Evolutionary conservation across 1,284 basidiomycete species (phyloP).

Genomic region (Mrakiaceae sp.): DNA sequence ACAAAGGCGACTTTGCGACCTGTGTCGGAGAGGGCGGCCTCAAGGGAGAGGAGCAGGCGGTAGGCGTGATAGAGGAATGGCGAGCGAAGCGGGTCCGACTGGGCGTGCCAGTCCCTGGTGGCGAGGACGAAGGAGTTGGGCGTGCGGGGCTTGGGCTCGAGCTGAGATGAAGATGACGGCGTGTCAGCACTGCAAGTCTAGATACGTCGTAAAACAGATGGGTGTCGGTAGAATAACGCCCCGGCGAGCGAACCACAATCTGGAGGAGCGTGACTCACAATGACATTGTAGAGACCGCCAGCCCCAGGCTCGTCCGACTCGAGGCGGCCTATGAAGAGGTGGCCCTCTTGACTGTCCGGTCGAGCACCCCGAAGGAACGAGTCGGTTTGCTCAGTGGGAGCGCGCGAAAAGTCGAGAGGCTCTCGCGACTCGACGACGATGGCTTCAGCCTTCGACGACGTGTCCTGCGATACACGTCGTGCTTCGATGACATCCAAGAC

Average conservation of each 20-base stretch:
- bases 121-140: constrained; percentile 1
- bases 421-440: no score
- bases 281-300: constrained; percentile 4
- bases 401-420: no score
- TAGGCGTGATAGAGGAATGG: constrained; percentile 4
- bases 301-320: neutral
- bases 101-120: constrained; percentile 2
- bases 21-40: neutral
- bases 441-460: no score
- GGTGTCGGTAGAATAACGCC: no score
- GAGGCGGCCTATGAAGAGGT: neutral
- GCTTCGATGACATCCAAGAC: no score
- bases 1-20: no score
- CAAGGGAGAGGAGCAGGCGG: neutral
- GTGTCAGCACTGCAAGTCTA: neutral
- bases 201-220: no score
- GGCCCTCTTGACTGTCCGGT: no score
- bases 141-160: neutral
- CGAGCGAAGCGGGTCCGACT: neutral
- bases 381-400: no score
- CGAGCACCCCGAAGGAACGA: no score
- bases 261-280: neutral
- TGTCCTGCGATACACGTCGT: no score
- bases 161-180: neutral
- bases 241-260: neutral